Conservation (phyloP, 2,329 filamentous ascomycete species). For the Fusarium metavorans region DNA sequence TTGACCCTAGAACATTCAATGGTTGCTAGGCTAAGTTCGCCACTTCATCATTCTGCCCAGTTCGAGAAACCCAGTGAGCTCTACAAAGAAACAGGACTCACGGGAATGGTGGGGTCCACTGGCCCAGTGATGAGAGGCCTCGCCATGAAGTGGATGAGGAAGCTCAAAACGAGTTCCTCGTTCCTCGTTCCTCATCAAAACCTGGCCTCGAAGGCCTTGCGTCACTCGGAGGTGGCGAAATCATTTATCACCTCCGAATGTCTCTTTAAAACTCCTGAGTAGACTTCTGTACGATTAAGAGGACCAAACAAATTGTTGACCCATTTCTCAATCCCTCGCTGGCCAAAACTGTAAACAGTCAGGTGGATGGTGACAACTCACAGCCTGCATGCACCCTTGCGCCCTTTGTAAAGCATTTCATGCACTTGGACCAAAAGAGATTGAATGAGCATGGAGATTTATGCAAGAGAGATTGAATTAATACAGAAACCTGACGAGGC, state of each 20-base stretch:
- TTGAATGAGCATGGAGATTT: neutral
- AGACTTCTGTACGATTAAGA: neutral
- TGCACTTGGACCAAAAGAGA: neutral
- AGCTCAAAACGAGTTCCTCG: neutral
- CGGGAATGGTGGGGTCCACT: too few species aligned
- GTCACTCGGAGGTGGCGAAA: neutral
- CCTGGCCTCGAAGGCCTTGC: neutral
- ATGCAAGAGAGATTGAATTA: neutral
- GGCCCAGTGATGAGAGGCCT: neutral
- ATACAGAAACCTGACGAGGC: neutral
- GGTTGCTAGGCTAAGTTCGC: neutral
- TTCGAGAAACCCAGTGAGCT: neutral
- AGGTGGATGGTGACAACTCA: neutral
- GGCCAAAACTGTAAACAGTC: neutral
- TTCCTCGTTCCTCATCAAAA: neutral
- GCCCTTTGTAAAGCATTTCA: neutral
- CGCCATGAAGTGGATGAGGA: neutral
- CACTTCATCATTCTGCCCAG: neutral
- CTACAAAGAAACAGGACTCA: neutral
- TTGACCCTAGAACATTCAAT: neutral
- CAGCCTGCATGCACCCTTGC: neutral
- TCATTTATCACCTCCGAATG: neutral
- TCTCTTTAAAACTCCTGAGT: neutral
- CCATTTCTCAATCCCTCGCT: neutral
- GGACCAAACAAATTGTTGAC: neutral